Conservation (phyloP, 1,284 basidiomycete genomes). For the Ganoderma resinaceum region DNA sequence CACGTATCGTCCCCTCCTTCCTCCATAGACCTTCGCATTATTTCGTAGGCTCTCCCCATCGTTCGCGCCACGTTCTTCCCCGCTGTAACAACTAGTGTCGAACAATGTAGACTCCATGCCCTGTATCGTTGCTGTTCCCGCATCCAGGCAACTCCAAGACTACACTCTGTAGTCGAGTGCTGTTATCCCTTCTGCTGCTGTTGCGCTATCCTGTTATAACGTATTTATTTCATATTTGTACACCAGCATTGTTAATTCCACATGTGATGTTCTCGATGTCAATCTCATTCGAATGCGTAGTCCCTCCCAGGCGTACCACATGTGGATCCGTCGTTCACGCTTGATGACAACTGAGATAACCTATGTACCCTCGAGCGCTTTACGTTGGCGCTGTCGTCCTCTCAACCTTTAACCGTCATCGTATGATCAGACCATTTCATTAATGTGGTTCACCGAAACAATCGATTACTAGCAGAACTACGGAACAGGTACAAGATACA, state of each 20-base stretch:
- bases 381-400: not conserved
- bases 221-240: constrained; percentile 16
- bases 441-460: not conserved
- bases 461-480: not conserved
- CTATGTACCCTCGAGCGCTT: not conserved
- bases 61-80: not conserved
- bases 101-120: not conserved
- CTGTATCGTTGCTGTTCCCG: not conserved
- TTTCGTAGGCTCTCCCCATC: not conserved
- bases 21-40: not conserved
- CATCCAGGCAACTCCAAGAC: not conserved
- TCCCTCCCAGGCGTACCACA: not conserved
- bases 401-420: not conserved
- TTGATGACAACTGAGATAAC: not conserved
- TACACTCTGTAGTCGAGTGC: not conserved
- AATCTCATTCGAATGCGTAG: not conserved
- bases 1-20: not conserved
- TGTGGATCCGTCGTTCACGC: not conserved
- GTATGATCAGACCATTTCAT: not conserved
- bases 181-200: not conserved
- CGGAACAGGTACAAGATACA: not conserved
- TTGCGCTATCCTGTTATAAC: constrained; percentile 7
- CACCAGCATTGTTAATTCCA: constrained; percentile 1
- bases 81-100: not conserved
- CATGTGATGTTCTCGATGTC: not conserved